These are phyloP conservation scores for Cytidiella melzeri DNA, from an alignment of 768 basidiomycete species.

Conservation along the genomic window DNA sequence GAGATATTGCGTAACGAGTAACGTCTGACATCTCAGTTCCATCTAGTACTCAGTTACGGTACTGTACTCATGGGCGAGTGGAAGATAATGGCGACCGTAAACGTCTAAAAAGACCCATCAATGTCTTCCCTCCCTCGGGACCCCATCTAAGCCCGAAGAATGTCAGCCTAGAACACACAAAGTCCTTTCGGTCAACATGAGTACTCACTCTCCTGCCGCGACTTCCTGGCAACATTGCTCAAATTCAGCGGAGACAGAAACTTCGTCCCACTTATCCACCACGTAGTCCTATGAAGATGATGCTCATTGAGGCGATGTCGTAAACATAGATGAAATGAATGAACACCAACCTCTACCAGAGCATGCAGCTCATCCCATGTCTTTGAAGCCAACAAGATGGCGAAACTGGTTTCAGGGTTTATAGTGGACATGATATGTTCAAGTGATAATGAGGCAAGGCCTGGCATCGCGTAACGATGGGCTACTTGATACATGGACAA, in stretches of 20 bases:
- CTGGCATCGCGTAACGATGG: constrained; percentile 67
- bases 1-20: too few relatives aligned
- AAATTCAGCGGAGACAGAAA: constrained; percentile 56
- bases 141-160: constrained; percentile 48
- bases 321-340: constrained; percentile 6
- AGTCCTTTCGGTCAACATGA: background rate
- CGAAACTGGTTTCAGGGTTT: constrained; percentile 60
- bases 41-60: too few relatives aligned
- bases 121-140: constrained; percentile 59
- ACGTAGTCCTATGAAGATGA: constrained; percentile 47
- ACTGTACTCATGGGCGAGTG: too few relatives aligned
- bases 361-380: constrained; percentile 59
- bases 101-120: constrained; percentile 61
- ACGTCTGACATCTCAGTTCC: too few relatives aligned
- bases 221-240: constrained; percentile 68
- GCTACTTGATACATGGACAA: constrained; percentile 72
- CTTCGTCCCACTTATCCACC: constrained; percentile 71
- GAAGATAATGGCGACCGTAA: constrained; percentile 67
- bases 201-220: constrained; percentile 63
- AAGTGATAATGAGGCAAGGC: constrained; percentile 57
- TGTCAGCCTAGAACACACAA: constrained; percentile 4
- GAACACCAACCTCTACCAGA: constrained; percentile 47
- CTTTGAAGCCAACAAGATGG: constrained; percentile 60
- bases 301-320: background rate
- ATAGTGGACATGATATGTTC: constrained; percentile 71